Evolutionary conservation across 164 flowering plant species (phyloP), one percentile per base, ranked within the genome.

Genomic region (Chimonanthus praecox): DNA sequence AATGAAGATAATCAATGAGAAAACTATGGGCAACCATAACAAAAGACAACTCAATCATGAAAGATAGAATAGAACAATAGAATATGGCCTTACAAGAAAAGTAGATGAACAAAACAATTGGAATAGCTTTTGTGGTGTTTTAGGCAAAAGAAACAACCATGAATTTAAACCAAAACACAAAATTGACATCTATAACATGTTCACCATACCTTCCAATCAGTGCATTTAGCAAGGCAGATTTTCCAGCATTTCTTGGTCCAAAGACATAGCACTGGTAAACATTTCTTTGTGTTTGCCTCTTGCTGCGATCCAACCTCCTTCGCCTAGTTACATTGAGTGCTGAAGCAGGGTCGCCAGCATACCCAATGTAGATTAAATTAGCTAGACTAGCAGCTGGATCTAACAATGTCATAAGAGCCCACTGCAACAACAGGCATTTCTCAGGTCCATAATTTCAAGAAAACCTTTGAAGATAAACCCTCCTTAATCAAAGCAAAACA

Each of bases 181-280:
- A 70, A 33, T 49, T 48, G 18, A 20, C 5, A 2, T 5, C 2
- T 10, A 18, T 18, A 72, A 58, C 71, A 64, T 71, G 50, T 15
- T 62, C 60, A 48, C 11, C 63, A 15, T 4, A 93, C 99, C 98
- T 96, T 87, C 92, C 97, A 71, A 92, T 73, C 73, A 92, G 88
- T 64, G 97, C 85, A 82, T 88, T 88, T 78, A 96, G 71, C 67
- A 96, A 74, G 49, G 91, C 86, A 69, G 98, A 88, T 54, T 96
- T 96, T 58, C 99, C 99, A 74, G 97, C 85, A 75, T 82, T 84
- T 78, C 78, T 85, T 20, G 99, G 98, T 67, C 99, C 99, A 87
- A 93, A 92, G 72, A 96, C 97, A 82, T 88, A 93, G 80, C 99
- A 96, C 74, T 94, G 98, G 83, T 82, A 86, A 74, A 94, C 97